Evolutionary conservation across 2,329 filamentous ascomycete species (phyloP), one percentile per base, ranked within the genome.

Genomic region (Alternaria sp.): DNA sequence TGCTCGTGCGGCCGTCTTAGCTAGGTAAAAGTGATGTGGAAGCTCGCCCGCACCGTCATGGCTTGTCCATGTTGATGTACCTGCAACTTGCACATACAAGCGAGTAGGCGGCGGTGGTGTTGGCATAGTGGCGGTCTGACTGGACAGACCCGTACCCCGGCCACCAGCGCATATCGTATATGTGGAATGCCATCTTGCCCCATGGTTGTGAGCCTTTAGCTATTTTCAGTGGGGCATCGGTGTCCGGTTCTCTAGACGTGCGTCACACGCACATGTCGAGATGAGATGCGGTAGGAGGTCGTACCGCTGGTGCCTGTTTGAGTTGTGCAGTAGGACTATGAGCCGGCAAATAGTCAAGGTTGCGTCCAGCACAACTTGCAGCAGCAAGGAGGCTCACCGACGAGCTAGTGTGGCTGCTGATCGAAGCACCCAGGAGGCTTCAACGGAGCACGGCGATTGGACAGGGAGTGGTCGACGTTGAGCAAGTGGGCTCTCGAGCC

Each of bases 391-490:
- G 60, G 57, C 56, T 64, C 63, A 63, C 64, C 59, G 58, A 67
- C 53, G 53, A 56, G 52, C 60, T 58, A 54, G 66, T 63, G 45
- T 53, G 56, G 57, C 34, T 58, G 61, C 59, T 48, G 63, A 63
- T 65, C 60, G 46, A 60, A 43, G 41, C 43, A 51, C 30, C 34
- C 54, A 63, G 60, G 59, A 59, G 59, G 57, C 43, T 40, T 54
- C 44, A 52, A 65, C 50, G 60, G 48, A 49, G 54, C 27, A 46
- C 41, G n/a, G 28, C 57, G 60, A 72, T 72, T 71, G 68, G 68
- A 45, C 40, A 22, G 32, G 20, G 11, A 5, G 18, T 49, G n/a
- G 41, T 61, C 59, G 51, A 64, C 59, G 59, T 68, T 63, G 60
- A 68, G 60, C 60, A 60, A 61, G 62, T 65, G 57, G 59, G 60